Evolutionary conservation across 129 eudicot species (phyloP).

Genomic region (Escallonia herrerae): DNA sequence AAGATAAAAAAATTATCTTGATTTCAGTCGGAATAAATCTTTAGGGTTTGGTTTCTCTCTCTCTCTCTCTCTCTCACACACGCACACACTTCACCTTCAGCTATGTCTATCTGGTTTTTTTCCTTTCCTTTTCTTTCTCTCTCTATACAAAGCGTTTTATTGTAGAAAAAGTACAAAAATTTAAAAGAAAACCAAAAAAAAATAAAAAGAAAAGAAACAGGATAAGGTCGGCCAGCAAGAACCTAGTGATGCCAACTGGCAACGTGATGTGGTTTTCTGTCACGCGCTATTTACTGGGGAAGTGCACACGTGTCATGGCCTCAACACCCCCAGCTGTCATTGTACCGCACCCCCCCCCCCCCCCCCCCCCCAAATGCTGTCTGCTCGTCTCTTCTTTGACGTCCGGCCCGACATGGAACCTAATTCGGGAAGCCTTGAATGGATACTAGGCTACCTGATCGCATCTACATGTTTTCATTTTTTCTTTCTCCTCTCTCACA

Average conservation of each 20-base stretch:
- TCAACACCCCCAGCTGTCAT: conserved; percentile 26
- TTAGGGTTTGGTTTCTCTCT: conserved; percentile 32
- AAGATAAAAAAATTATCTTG: not conserved
- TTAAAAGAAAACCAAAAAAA: conserved; percentile 11
- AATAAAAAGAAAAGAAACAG: conserved; percentile 16
- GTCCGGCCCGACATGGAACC: no score
- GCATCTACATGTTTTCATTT: no score
- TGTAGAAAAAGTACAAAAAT: no score
- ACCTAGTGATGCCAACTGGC: conserved; percentile 58
- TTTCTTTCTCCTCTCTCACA: no score
- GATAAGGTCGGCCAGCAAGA: conserved; percentile 65
- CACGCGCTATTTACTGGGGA: conserved; percentile 42
- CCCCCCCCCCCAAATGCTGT: not conserved
- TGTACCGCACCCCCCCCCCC: conserved; percentile 1
- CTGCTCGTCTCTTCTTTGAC: not conserved
- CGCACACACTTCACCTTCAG: no score
- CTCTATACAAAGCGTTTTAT: not conserved
- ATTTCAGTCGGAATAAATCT: conserved; percentile 15
- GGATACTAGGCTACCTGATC: no score
- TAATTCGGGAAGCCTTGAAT: no score
- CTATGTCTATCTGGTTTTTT: not conserved
- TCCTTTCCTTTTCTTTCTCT: conserved; percentile 8
- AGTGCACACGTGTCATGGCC: conserved; percentile 29
- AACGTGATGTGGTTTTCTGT: conserved; percentile 14
- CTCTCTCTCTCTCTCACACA: not conserved